Percentiles rank a stretch among this genome's conserved stretches.
Evolutionary conservation across 106 monocot genomes (phyloP).

Genomic region (Agapanthus africanus): DNA sequence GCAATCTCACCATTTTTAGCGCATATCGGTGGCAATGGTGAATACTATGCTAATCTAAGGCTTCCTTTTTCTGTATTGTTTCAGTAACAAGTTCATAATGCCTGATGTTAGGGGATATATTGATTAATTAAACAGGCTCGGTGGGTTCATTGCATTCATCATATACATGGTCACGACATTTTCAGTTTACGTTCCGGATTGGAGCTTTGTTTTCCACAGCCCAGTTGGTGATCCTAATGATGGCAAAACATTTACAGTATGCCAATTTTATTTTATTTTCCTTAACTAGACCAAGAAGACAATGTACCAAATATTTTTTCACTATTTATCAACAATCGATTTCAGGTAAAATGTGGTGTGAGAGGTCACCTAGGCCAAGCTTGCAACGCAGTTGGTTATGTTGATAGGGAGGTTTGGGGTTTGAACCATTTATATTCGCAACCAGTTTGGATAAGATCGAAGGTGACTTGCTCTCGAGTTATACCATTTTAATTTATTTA

Average conservation of each 20-base stretch:
- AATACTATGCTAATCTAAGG: not conserved
- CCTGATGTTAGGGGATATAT: not conserved
- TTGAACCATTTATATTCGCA: constrained; percentile 29
- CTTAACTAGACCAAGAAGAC: not conserved
- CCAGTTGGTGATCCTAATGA: constrained; percentile 29
- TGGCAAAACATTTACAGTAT: constrained; percentile 41
- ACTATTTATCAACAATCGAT: not conserved
- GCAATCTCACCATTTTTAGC: constrained; percentile 15
- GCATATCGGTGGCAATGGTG: constrained; percentile 30
- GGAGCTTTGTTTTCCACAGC: constrained; percentile 32
- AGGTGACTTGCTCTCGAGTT: constrained; percentile 11
- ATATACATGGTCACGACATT: constrained; percentile 44
- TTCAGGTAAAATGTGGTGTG: constrained; percentile 43
- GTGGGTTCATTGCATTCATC: constrained; percentile 23
- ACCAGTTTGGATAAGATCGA: constrained; percentile 29
- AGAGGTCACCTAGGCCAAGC: constrained; percentile 31
- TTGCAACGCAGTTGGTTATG: constrained; percentile 39
- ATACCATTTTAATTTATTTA: not conserved
- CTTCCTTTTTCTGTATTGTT: not conserved
- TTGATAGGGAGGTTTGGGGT: constrained; percentile 36
- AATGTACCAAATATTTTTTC: not conserved
- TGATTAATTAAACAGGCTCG: constrained; percentile 18
- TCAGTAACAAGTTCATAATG: constrained; percentile 3
- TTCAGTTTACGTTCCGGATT: constrained; percentile 35
- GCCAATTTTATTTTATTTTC: not conserved